Base-by-base conservation (phyloP, 768 basidiomycete species). In the Rhizopogon vulgaris region DNA sequence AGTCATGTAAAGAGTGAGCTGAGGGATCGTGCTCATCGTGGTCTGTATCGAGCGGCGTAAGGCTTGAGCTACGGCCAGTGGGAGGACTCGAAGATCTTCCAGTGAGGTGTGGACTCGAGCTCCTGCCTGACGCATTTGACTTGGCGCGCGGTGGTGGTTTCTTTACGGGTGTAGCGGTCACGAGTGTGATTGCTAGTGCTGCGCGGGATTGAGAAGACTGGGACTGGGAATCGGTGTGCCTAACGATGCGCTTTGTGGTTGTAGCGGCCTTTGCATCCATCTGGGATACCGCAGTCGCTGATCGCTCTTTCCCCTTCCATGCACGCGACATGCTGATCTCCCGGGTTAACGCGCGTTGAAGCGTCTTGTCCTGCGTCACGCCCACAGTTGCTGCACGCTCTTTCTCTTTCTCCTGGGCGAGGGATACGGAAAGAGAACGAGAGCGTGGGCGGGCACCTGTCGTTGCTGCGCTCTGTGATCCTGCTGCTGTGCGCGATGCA, bases 311-410 rank as follows among this genome's bases (percentile, higher is more conserved):
- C 41, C 73, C 74, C 60, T 82, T 87, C 69, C 88, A 87, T 22
- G 69, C 77, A 30, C 85, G 76, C 15, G 82, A 82, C 87, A 90
- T 90, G 67, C 84, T 89, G 56, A 89, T 74, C 62, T 90, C 86
- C 30, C 85, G 76, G 52, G 75, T 82, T n/a, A 88, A 67, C 1
- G 78, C 68, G 9, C 78, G 75, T 55, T 79, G 80, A 60, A 80
- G 79, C 6, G 69, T 64, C 38, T 58, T 58, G 3, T 61, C 65
- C 49, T 50, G 49, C 7, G 63, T 63, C 0, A 60, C 52, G 65
- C 72, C 60, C 71, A 70, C 43, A 60, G 70, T 58, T 72, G 60
- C 54, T 52, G 63, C 56, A n/a, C 71, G 69, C 38, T 70, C 68
- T 15, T 66, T 61, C 32, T 68, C 70, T 7, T 76, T 76, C 57